These are phyloP conservation scores for Clausena lansium DNA, from an alignment of 345 rosid species.

Conservation along the genomic window DNA sequence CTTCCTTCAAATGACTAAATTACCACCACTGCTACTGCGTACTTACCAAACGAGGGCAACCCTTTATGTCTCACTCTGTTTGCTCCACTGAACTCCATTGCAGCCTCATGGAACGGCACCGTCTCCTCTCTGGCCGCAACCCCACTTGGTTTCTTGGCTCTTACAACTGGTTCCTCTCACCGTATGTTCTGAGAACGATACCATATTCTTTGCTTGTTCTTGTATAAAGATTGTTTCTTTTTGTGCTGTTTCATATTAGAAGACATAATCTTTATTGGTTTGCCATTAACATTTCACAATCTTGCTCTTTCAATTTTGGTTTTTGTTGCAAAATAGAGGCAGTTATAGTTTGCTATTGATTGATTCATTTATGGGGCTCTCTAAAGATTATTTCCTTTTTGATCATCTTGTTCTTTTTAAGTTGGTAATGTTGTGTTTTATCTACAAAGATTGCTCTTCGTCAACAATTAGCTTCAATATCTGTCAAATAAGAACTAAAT, in stretches of 20 bases:
- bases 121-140: conserved; percentile 30
- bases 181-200: conserved; percentile 34
- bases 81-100: conserved; percentile 24
- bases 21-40: background rate
- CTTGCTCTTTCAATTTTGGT: background rate
- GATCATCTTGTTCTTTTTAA: background rate
- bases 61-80: conserved; percentile 16
- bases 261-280: background rate
- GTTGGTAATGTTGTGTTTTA: background rate
- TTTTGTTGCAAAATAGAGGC: background rate
- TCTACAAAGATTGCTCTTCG: background rate
- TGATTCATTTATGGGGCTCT: background rate
- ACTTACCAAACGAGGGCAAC: conserved; percentile 3
- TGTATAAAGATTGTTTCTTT: background rate
- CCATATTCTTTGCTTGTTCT: background rate
- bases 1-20: conserved; percentile 24
- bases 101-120: conserved; percentile 48
- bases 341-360: background rate
- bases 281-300: background rate
- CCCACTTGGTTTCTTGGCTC: conserved; percentile 39
- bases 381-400: background rate
- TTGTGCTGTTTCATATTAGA: background rate
- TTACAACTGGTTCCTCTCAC: conserved; percentile 36
- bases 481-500: background rate
- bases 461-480: too few species aligned